Evolutionary conservation across 1,139 yeast species (phyloP).

Genomic region (Kodamaea derodonti): DNA sequence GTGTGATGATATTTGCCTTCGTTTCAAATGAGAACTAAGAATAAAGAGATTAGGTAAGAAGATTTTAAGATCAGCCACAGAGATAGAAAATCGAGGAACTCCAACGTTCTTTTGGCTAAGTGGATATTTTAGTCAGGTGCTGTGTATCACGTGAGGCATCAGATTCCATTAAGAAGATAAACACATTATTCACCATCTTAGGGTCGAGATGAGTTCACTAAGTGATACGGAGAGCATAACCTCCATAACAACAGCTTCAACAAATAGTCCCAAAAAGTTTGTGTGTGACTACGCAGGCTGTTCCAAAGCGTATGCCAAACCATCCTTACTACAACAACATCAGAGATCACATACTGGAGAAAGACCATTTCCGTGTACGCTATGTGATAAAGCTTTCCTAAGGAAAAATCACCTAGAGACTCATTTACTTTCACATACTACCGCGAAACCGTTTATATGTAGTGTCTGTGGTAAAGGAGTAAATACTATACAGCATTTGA

Average conservation of each 20-base stretch:
- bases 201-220: too few species aligned
- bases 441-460: constrained; percentile 71
- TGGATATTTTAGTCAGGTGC: too few species aligned
- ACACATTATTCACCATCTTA: too few species aligned
- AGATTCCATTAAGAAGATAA: too few species aligned
- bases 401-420: constrained; percentile 77
- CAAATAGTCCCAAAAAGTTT: constrained; percentile 44
- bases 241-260: constrained; percentile 24
- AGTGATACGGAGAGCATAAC: neutral
- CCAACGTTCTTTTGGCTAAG: neutral
- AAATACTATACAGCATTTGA: constrained; percentile 75
- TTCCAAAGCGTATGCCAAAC: constrained; percentile 71
- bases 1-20: too few species aligned
- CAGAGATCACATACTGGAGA: constrained; percentile 73
- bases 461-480: constrained; percentile 79
- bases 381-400: constrained; percentile 62
- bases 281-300: constrained; percentile 61
- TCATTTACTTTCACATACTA: constrained; percentile 62
- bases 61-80: too few species aligned
- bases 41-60: too few species aligned
- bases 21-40: too few species aligned
- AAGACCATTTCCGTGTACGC: constrained; percentile 66
- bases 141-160: too few species aligned
- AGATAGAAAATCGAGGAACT: too few species aligned
- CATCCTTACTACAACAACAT: constrained; percentile 82